A percentile compares a stretch with the other conserved stretches of the same genome.
These are phyloP conservation scores for Mentha longifolia DNA, from an alignment of 257 asterid species.

Conservation along the genomic window DNA sequence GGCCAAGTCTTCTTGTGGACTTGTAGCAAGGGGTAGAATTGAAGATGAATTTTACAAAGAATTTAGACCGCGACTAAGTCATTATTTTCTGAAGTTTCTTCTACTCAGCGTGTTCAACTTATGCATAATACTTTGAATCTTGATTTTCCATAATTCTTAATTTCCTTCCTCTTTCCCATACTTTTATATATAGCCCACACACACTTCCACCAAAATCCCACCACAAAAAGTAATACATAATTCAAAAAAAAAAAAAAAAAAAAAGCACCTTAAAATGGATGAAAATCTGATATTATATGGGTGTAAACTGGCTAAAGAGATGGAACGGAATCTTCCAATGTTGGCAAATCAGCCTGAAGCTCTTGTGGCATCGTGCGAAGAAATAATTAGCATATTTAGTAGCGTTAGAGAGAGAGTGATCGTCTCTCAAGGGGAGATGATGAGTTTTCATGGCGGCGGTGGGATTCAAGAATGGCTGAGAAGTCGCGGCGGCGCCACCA, in stretches of 20 bases:
- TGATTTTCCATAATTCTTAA: constrained; percentile 15
- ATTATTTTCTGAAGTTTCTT: constrained; percentile 40
- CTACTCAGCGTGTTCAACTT: constrained; percentile 59
- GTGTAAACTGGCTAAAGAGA: constrained; percentile 54
- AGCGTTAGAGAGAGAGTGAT: constrained; percentile 44
- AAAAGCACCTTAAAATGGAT: constrained; percentile 49
- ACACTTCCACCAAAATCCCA: constrained; percentile 16
- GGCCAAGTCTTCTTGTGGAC: constrained; percentile 74
- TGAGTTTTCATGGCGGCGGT: constrained; percentile 1
- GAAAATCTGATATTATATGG: constrained; percentile 54
- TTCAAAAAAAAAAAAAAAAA: background rate
- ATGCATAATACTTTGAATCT: constrained; percentile 53
- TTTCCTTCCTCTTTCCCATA: background rate
- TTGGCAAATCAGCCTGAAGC: constrained; percentile 48
- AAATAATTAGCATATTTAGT: constrained; percentile 56
- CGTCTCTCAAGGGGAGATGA: constrained; percentile 27
- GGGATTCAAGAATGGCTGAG: constrained; percentile 52
- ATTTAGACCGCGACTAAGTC: constrained; percentile 45
- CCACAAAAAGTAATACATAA: background rate
- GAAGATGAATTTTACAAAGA: constrained; percentile 33
- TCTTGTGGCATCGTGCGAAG: constrained; percentile 50
- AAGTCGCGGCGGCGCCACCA: constrained; percentile 22
- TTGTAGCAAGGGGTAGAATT: constrained; percentile 18
- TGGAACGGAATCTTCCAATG: constrained; percentile 54
- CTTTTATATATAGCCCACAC: constrained; percentile 15